phyloP scores from a whole-genome alignment of 441 rosid species.

The Syzygium malaccense region DNA sequence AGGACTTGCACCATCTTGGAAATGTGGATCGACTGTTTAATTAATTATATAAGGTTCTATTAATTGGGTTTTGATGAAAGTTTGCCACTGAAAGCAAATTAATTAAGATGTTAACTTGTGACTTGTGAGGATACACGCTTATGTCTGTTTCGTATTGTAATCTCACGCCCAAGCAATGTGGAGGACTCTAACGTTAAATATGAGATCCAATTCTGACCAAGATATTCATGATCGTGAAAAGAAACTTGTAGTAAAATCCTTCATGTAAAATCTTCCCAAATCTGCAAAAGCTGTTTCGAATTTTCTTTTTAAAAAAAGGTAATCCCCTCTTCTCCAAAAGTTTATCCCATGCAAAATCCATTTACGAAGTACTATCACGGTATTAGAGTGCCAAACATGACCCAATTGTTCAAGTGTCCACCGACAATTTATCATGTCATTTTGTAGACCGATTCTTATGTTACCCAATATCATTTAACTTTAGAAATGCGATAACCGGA shows the following conservation, averaged over 20 bases:
- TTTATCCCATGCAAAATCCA: neutral
- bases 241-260: neutral
- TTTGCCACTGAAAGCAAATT: neutral
- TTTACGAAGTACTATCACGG: neutral
- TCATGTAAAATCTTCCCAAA: neutral
- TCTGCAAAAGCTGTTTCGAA: neutral
- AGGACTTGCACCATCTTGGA: neutral
- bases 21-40: neutral
- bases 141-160: neutral
- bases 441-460: neutral
- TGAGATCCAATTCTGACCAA: neutral
- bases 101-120: neutral
- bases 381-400: neutral
- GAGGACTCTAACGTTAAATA: neutral
- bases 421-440: neutral
- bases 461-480: neutral
- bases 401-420: neutral
- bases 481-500: neutral
- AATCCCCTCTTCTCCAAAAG: neutral
- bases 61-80: neutral
- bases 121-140: neutral
- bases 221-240: neutral
- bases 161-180: no score
- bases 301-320: neutral
- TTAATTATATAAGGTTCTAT: neutral